These are phyloP conservation scores for Auricularia heimuer DNA, from an alignment of 768 basidiomycete genomes.

Conservation along the genomic window DNA sequence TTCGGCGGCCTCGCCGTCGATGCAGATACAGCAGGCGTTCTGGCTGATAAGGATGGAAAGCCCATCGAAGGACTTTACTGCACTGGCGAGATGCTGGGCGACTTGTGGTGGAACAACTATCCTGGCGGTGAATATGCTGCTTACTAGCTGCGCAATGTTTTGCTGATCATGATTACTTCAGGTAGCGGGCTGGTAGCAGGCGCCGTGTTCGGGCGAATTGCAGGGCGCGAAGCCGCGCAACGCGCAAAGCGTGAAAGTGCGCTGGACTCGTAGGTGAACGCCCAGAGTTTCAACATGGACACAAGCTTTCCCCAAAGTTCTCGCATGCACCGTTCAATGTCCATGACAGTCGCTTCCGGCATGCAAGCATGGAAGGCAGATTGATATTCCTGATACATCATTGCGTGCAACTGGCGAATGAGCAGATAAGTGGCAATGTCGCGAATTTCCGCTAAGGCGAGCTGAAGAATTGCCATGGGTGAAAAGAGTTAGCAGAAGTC, in stretches of 20 bases:
- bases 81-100: conserved; percentile 61
- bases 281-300: too few relatives aligned
- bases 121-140: conserved; percentile 33
- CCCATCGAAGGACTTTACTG: conserved; percentile 50
- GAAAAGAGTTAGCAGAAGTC: too few relatives aligned
- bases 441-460: too few relatives aligned
- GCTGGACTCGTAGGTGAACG: too few relatives aligned
- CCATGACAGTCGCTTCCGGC: too few relatives aligned
- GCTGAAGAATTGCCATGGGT: too few relatives aligned
- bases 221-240: conserved; percentile 37
- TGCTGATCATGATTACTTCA: neutral
- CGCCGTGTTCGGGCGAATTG: conserved; percentile 54
- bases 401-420: too few relatives aligned
- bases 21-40: conserved; percentile 40
- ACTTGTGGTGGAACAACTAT: conserved; percentile 55
- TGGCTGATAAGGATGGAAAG: conserved; percentile 30
- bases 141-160: neutral
- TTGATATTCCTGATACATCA: too few relatives aligned
- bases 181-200: conserved; percentile 54
- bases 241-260: neutral
- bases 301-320: too few relatives aligned
- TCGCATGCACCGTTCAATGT: too few relatives aligned
- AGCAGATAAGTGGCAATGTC: too few relatives aligned
- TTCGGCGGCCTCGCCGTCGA: conserved; percentile 61
- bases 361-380: too few relatives aligned